Evolutionary conservation across 2,329 filamentous ascomycete genomes (phyloP).

Genomic region (Colletotrichum sp.): DNA sequence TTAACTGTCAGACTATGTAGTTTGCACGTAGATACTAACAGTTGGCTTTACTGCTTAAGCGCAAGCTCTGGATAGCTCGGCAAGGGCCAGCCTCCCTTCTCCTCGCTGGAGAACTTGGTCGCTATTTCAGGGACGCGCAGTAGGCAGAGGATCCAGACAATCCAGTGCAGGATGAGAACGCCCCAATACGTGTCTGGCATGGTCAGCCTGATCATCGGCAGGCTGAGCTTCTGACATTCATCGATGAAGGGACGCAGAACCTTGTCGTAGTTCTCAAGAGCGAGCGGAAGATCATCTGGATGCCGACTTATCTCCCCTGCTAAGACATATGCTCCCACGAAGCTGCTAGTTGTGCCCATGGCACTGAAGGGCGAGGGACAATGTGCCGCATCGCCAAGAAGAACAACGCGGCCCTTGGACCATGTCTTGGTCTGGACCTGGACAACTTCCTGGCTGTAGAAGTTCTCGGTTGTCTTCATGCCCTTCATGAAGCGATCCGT

Average conservation of each 20-base stretch:
- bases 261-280: conserved; percentile 8
- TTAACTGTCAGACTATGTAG: background rate
- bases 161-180: background rate
- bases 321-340: conserved; percentile 54
- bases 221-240: background rate
- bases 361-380: conserved; percentile 49
- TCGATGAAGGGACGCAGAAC: conserved; percentile 10
- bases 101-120: background rate
- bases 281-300: background rate
- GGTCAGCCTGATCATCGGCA: background rate
- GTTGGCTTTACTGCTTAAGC: background rate
- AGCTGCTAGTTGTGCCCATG: conserved; percentile 46
- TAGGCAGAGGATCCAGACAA: conserved; percentile 12
- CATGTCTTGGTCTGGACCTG: conserved; percentile 42
- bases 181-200: conserved; percentile 9
- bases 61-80: background rate
- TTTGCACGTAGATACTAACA: background rate
- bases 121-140: conserved; percentile 5
- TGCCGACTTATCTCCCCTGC: conserved; percentile 48
- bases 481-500: conserved; percentile 30
- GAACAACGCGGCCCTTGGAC: conserved; percentile 41
- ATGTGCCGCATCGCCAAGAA: conserved; percentile 54
- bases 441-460: conserved; percentile 46
- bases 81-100: background rate
- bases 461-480: conserved; percentile 37